These are phyloP conservation scores for Solanum tarapatanum DNA, from an alignment of 257 asterid genomes.

Conservation along the genomic window DNA sequence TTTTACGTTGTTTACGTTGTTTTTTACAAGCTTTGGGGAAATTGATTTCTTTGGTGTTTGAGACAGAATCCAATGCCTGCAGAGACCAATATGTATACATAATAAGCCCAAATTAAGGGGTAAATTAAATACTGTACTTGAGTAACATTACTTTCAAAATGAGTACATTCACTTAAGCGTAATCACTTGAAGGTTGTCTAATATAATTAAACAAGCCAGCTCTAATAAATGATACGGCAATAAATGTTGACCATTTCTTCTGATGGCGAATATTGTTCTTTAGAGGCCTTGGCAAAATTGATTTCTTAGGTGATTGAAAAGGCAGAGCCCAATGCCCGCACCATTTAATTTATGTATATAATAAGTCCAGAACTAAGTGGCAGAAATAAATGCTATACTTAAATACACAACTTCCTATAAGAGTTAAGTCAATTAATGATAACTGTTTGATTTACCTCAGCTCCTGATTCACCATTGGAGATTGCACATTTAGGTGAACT, in stretches of 20 bases:
- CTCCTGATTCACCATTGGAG: neutral
- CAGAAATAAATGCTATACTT: neutral
- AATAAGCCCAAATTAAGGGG: neutral
- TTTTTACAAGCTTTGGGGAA: neutral
- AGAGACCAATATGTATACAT: neutral
- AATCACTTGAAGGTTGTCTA: neutral
- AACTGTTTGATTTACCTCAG: neutral
- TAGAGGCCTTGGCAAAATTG: neutral
- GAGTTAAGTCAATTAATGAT: neutral
- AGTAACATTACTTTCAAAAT: neutral
- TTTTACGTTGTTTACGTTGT: neutral
- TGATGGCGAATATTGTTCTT: neutral
- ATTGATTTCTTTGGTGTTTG: neutral
- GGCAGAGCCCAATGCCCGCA: neutral
- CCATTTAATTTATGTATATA: neutral
- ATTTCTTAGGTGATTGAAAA: neutral
- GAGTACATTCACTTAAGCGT: neutral
- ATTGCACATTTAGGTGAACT: neutral
- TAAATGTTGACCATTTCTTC: neutral
- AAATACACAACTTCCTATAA: neutral
- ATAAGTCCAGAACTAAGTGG: neutral
- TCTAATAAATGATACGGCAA: neutral
- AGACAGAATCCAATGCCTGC: constrained; percentile 1
- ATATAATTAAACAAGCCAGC: neutral
- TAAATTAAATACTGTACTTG: neutral